Conservation (phyloP, 225 moss, liverwort and hornwort genomes). For the Neckera pumila region DNA sequence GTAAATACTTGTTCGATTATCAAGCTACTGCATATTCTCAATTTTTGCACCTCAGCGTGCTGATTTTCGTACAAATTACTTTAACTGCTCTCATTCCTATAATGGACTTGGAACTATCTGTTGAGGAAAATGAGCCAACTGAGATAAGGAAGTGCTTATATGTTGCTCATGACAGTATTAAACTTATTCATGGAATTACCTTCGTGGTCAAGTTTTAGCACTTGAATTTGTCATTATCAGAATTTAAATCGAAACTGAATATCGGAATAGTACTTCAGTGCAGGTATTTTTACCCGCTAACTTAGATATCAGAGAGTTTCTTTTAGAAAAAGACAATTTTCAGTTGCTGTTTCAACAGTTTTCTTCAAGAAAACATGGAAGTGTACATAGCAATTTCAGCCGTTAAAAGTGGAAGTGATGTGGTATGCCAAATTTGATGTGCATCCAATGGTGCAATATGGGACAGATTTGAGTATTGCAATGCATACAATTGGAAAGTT, state of each 20-base stretch:
- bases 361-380: background rate
- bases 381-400: background rate
- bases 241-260: background rate
- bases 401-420: background rate
- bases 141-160: background rate
- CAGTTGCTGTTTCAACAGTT: background rate
- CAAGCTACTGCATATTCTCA: background rate
- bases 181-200: background rate
- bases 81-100: background rate
- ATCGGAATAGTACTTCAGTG: background rate
- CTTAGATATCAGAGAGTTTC: background rate
- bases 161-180: background rate
- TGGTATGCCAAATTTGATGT: background rate
- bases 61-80: background rate
- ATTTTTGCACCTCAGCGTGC: background rate
- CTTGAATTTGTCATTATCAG: background rate
- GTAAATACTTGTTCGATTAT: slow-evolving; percentile 8
- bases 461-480: background rate
- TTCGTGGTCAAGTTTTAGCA: background rate
- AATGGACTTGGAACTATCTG: background rate
- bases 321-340: background rate
- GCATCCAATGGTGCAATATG: background rate
- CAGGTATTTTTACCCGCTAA: background rate
- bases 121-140: background rate
- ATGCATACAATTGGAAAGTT: background rate